phyloP scores from a whole-genome alignment of 2,329 filamentous ascomycete species.

The Exophiala sideris region DNA sequence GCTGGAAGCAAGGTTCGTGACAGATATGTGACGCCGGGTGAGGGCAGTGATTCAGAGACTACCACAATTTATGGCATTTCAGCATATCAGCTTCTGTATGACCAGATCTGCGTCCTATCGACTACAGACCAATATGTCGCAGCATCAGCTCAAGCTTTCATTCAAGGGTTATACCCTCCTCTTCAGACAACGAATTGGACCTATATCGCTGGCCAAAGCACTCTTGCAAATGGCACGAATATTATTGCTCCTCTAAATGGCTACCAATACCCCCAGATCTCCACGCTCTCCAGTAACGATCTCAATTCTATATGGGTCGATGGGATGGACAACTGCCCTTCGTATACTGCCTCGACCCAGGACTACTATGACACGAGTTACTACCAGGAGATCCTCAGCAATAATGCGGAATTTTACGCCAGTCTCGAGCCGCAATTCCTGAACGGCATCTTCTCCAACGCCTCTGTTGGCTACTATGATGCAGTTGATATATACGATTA shows the following conservation, averaged over 20 bases:
- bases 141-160: constrained; percentile 58
- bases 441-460: constrained; percentile 38
- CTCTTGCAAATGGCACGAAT: constrained; percentile 48
- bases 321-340: constrained; percentile 47
- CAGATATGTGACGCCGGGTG: constrained; percentile 46
- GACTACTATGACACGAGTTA: constrained; percentile 43
- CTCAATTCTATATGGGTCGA: constrained; percentile 50
- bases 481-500: constrained; percentile 56
- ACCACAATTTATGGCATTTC: constrained; percentile 45
- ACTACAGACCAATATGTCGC: constrained; percentile 47
- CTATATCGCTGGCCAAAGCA: constrained; percentile 36
- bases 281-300: constrained; percentile 44
- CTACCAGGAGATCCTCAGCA: constrained; percentile 38
- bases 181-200: constrained; percentile 34
- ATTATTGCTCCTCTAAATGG: constrained; percentile 51
- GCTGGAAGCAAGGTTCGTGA: constrained; percentile 52
- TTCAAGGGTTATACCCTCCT: constrained; percentile 61
- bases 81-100: constrained; percentile 41
- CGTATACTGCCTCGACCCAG: constrained; percentile 35
- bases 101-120: constrained; percentile 49
- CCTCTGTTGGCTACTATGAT: constrained; percentile 48
- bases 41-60: constrained; percentile 6
- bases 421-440: constrained; percentile 44
- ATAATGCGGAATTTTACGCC: constrained; percentile 46
- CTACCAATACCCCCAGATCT: constrained; percentile 56